Evolutionary conservation across 495 filamentous ascomycete species (phyloP).

Genomic region (Penicillium alfredii): DNA sequence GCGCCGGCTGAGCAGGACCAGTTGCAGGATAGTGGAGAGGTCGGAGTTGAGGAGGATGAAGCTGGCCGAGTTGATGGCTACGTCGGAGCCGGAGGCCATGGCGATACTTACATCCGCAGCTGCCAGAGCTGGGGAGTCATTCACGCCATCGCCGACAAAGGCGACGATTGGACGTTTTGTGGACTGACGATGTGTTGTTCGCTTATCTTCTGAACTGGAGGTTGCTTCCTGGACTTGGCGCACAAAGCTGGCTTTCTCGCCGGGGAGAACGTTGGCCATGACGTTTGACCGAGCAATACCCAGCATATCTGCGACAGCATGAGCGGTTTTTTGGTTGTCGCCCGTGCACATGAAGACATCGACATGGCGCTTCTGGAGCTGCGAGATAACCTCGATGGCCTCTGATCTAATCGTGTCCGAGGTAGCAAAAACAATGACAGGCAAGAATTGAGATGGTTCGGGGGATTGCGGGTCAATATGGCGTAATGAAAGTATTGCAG

Average conservation of each 20-base stretch:
- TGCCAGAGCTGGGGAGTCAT: slow-evolving; percentile 78
- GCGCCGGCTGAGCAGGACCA: slow-evolving; percentile 61
- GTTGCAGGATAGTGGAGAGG: slow-evolving; percentile 61
- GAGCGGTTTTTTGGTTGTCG: slow-evolving; percentile 55
- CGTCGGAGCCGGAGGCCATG: slow-evolving; percentile 76
- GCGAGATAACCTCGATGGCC: slow-evolving; percentile 55
- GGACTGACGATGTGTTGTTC: slow-evolving; percentile 7
- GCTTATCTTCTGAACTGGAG: background rate
- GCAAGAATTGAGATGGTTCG: slow-evolving; percentile 42
- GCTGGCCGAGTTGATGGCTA: slow-evolving; percentile 73
- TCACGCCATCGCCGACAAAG: slow-evolving; percentile 81
- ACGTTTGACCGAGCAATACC: slow-evolving; percentile 71
- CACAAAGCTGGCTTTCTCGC: slow-evolving; percentile 82
- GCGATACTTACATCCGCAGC: slow-evolving; percentile 79
- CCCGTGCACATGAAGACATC: slow-evolving; percentile 91
- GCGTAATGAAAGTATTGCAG: slow-evolving; percentile 60
- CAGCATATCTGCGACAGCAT: slow-evolving; percentile 64
- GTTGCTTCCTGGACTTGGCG: slow-evolving; percentile 58
- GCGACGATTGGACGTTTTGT: slow-evolving; percentile 41
- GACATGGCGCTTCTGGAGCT: slow-evolving; percentile 59
- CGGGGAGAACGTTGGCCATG: slow-evolving; percentile 81
- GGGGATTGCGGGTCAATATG: slow-evolving; percentile 11
- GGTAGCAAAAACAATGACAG: slow-evolving; percentile 61
- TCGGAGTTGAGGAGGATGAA: slow-evolving; percentile 81
- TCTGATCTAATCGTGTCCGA: slow-evolving; percentile 77